Conservation (phyloP, 2,329 filamentous ascomycete species). For the Aspergillus japonicus region DNA sequence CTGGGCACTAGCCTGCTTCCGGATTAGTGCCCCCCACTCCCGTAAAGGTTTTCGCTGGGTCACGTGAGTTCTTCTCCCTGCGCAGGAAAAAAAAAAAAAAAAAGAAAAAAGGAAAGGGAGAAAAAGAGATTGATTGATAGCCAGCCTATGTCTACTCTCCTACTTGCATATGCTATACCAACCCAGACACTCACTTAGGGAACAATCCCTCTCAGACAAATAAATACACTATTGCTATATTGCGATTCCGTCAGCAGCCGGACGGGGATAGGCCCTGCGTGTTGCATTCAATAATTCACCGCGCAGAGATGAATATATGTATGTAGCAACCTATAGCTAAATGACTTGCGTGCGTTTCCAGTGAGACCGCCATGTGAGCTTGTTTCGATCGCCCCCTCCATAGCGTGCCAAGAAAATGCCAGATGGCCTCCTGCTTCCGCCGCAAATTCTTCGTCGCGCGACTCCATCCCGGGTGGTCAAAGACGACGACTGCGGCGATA, state of each 20-base stretch:
- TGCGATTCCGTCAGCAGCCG: not conserved
- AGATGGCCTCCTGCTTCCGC: constrained; percentile 29
- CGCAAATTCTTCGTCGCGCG: constrained; percentile 6
- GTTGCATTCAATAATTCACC: not conserved
- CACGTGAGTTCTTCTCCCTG: constrained; percentile 24
- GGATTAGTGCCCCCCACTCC: constrained; percentile 28
- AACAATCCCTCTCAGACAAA: not conserved
- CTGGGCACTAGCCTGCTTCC: constrained; percentile 28
- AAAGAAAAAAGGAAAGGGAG: not conserved
- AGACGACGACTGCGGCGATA: not conserved
- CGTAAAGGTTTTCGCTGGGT: constrained; percentile 29
- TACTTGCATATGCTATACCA: too few species aligned
- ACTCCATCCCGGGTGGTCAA: not conserved
- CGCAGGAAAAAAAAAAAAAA: not conserved
- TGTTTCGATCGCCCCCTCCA: constrained; percentile 11
- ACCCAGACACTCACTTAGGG: not conserved
- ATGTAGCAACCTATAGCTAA: not conserved
- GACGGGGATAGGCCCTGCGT: not conserved
- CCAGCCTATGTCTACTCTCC: too few species aligned
- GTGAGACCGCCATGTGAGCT: constrained; percentile 10
- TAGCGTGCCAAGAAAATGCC: constrained; percentile 36
- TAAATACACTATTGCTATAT: not conserved
- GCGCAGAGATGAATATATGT: not conserved
- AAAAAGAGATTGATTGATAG: not conserved
- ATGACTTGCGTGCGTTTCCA: constrained; percentile 9